phyloP scores from a whole-genome alignment of 2,329 filamentous ascomycete genomes.

The Aureobasidium sp. region DNA sequence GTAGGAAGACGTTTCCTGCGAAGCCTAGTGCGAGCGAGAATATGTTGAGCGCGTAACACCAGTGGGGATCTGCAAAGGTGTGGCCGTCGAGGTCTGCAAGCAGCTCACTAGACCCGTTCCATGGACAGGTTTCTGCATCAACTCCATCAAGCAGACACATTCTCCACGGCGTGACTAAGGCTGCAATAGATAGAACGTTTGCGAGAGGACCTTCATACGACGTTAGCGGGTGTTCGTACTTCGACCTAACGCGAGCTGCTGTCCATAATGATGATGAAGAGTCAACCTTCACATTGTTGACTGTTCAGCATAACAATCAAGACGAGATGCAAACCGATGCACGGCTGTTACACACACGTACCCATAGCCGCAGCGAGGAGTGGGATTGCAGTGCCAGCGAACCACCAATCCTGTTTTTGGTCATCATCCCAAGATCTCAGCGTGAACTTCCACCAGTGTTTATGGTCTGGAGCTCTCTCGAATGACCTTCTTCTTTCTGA shows the following conservation, averaged over 20 bases:
- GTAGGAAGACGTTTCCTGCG: constrained; percentile 68
- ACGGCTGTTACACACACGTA: background rate
- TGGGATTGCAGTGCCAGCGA: constrained; percentile 29
- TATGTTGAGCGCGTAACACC: constrained; percentile 68
- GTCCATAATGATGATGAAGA: background rate
- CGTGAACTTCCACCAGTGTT: constrained; percentile 10
- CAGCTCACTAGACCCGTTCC: constrained; percentile 20
- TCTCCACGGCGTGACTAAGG: constrained; percentile 74
- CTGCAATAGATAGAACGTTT: constrained; percentile 79
- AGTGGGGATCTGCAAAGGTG: constrained; percentile 59
- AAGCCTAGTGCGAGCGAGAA: constrained; percentile 69
- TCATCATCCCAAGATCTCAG: constrained; percentile 25
- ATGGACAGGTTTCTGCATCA: constrained; percentile 25
- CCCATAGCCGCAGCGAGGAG: constrained; percentile 6
- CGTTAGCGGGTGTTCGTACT: constrained; percentile 47
- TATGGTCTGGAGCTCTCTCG: background rate
- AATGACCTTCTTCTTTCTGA: background rate
- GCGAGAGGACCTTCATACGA: constrained; percentile 64
- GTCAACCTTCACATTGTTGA: background rate
- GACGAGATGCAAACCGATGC: background rate
- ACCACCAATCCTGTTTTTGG: constrained; percentile 29
- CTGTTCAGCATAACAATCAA: background rate
- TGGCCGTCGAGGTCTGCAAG: constrained; percentile 46
- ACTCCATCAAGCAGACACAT: constrained; percentile 40
- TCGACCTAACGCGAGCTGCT: background rate